A percentile compares a stretch with the other conserved stretches of the same genome.
Evolutionary conservation across 2,329 filamentous ascomycete genomes (phyloP).

Genomic region (Teratosphaeria zuluensis): DNA sequence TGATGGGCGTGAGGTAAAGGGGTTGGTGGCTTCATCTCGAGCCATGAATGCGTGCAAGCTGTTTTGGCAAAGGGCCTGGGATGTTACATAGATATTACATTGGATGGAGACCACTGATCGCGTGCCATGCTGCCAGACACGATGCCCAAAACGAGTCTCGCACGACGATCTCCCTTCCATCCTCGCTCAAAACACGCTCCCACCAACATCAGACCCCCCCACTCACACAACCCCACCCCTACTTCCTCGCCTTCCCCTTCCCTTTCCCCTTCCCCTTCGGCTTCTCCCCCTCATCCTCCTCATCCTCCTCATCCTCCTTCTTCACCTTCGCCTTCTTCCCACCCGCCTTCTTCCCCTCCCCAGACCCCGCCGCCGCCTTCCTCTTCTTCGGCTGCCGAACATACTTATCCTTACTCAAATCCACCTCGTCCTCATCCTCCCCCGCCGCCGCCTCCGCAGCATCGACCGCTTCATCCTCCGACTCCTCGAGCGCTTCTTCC

Average conservation of each 20-base stretch:
- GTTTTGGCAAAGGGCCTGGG: no score
- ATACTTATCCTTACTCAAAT: slow-evolving; percentile 90
- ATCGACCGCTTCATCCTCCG: slow-evolving; percentile 53
- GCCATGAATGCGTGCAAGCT: no score
- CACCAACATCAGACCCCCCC: neutral
- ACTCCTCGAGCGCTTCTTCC: slow-evolving; percentile 91
- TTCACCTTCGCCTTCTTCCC: slow-evolving; percentile 32
- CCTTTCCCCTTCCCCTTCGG: neutral
- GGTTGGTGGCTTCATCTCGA: no score
- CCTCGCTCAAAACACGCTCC: no score
- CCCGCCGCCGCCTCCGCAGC: slow-evolving; percentile 52
- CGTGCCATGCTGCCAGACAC: no score
- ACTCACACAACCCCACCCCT: neutral
- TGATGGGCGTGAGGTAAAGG: no score
- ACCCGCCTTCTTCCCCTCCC: slow-evolving; percentile 41
- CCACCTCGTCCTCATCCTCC: slow-evolving; percentile 64
- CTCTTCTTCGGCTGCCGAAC: slow-evolving; percentile 84
- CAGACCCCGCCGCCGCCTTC: slow-evolving; percentile 28
- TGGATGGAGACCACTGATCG: no score
- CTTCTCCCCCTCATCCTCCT: slow-evolving; percentile 46
- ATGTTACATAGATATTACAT: no score
- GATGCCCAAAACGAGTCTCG: no score
- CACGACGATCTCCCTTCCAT: neutral
- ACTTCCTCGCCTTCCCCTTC: neutral
- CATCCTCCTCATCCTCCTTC: slow-evolving; percentile 26